Evolutionary conservation across 2,329 filamentous ascomycete genomes (phyloP).

Genomic region (Blastomyces gilchristii): DNA sequence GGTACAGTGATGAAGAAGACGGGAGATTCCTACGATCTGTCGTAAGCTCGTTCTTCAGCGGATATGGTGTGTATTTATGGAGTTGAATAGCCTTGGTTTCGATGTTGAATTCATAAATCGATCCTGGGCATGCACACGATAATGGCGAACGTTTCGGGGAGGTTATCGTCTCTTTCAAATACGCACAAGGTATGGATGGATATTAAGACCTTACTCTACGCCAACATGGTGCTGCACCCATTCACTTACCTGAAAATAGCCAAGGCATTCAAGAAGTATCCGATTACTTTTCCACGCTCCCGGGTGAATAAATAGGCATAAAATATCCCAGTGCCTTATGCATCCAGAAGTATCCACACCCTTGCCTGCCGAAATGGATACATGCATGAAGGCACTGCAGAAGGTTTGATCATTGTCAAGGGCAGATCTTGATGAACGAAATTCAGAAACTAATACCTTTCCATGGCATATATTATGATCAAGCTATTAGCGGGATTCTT

Average conservation of each 20-base stretch:
- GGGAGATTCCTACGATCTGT: background rate
- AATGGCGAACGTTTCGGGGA: background rate
- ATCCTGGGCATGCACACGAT: background rate
- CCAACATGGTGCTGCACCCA: background rate
- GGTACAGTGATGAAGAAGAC: background rate
- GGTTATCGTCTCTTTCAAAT: background rate
- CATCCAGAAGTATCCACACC: background rate
- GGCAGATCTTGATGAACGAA: background rate
- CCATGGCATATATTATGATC: background rate
- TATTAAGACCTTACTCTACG: background rate
- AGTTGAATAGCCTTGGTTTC: background rate
- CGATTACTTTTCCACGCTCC: background rate
- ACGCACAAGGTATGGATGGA: background rate
- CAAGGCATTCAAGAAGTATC: no score
- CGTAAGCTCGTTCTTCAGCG: background rate
- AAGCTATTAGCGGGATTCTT: background rate
- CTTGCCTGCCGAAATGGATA: background rate
- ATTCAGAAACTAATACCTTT: background rate
- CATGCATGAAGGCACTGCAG: background rate
- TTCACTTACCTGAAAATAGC: background rate
- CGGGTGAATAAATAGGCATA: background rate
- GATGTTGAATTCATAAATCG: background rate
- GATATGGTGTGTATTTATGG: background rate
- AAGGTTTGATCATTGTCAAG: background rate
- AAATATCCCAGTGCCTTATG: background rate